Percentiles rank a stretch among this genome's conserved stretches.
Evolutionary conservation across 306 rosid genomes (phyloP).

Genomic region (Canavalia ensiformis): DNA sequence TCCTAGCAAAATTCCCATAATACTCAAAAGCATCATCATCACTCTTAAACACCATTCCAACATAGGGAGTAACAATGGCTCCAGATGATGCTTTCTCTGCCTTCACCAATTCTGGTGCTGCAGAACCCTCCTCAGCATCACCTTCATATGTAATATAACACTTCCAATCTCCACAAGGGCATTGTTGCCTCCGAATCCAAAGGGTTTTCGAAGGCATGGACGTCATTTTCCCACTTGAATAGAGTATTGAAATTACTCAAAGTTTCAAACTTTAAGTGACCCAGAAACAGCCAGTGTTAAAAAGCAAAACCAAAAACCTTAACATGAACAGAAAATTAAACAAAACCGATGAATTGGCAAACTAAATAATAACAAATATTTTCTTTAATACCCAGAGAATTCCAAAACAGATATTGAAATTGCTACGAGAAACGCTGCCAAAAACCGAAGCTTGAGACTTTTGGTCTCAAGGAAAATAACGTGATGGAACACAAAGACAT

Average conservation of each 20-base stretch:
- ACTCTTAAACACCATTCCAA: slow-evolving; percentile 92
- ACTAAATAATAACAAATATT: background rate
- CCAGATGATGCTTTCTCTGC: slow-evolving; percentile 58
- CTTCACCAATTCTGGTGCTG: slow-evolving; percentile 67
- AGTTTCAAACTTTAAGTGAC: slow-evolving; percentile 43
- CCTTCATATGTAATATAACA: slow-evolving; percentile 81
- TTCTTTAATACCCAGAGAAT: background rate
- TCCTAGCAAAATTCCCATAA: slow-evolving; percentile 88
- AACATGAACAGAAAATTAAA: slow-evolving; percentile 14
- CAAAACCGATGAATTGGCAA: slow-evolving; percentile 21
- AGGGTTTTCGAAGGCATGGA: slow-evolving; percentile 70
- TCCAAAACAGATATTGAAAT: slow-evolving; percentile 8
- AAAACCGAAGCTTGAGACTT: slow-evolving; percentile 16
- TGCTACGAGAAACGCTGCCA: background rate
- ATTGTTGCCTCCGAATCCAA: slow-evolving; percentile 92
- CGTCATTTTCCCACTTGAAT: slow-evolving; percentile 56
- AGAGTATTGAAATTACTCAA: slow-evolving; percentile 38
- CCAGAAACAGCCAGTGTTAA: slow-evolving; percentile 36
- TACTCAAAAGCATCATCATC: slow-evolving; percentile 95
- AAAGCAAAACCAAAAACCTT: background rate
- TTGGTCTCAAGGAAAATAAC: background rate
- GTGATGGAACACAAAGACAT: background rate
- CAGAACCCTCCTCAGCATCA: slow-evolving; percentile 69
- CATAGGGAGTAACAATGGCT: slow-evolving; percentile 86
- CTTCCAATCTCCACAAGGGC: slow-evolving; percentile 99